phyloP scores from a whole-genome alignment of 2,329 filamentous ascomycete species.

The Lecanicillium sp. region DNA sequence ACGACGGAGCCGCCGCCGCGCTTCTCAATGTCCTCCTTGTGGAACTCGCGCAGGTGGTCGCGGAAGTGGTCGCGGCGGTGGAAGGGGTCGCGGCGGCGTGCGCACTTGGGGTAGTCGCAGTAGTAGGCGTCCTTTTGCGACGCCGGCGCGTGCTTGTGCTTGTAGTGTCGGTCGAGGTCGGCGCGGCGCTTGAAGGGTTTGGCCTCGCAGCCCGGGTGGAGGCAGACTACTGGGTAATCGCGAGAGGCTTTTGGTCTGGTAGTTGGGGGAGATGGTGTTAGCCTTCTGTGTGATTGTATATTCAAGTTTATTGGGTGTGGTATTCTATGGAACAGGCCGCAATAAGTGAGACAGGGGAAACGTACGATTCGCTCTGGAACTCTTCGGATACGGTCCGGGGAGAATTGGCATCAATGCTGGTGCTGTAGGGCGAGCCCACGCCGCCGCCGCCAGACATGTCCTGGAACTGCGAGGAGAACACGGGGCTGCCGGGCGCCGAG shows the following conservation, averaged over 20 bases:
- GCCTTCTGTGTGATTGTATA: conserved; percentile 5
- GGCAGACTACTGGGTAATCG: conserved; percentile 30
- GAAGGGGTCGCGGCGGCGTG: conserved; percentile 38
- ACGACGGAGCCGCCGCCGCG: conserved; percentile 25
- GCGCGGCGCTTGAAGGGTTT: conserved; percentile 43
- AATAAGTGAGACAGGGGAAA: neutral
- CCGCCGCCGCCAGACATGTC: conserved; percentile 7
- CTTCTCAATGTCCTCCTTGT: conserved; percentile 46
- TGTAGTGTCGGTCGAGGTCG: conserved; percentile 46
- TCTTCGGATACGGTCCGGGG: conserved; percentile 10
- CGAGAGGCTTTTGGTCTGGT: conserved; percentile 10
- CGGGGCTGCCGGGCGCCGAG: conserved; percentile 7
- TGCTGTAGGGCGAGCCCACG: conserved; percentile 9
- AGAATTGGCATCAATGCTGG: conserved; percentile 11
- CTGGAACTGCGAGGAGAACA: conserved; percentile 7
- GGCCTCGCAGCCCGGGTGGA: conserved; percentile 31
- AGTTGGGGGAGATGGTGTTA: conserved; percentile 6
- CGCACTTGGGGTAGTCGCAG: conserved; percentile 46
- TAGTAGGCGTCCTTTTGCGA: conserved; percentile 33
- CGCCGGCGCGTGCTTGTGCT: conserved; percentile 37
- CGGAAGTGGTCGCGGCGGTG: conserved; percentile 48
- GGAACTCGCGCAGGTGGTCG: conserved; percentile 48
- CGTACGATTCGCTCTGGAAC: conserved; percentile 8
- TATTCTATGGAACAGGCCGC: neutral
- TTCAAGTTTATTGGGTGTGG: no score